Conservation (phyloP, 192 early-diverging fungal species). For the Backusella macrospora region DNA sequence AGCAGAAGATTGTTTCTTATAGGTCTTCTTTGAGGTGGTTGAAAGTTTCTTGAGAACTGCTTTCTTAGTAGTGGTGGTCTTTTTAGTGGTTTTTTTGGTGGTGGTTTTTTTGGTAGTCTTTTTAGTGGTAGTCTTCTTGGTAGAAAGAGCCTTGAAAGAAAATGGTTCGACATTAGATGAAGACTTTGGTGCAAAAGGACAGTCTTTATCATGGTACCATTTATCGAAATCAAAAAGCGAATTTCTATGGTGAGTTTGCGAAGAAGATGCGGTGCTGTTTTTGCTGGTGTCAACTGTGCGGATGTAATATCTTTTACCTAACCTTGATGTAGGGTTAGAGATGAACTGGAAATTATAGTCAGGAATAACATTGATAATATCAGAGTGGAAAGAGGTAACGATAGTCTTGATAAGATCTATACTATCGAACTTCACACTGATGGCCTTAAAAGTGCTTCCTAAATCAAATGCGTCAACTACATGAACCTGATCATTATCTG, state of each 20-base stretch:
- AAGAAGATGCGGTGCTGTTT: not conserved
- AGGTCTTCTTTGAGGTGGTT: slow-evolving; percentile 59
- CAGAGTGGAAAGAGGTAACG: slow-evolving; percentile 10
- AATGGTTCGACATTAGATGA: not conserved
- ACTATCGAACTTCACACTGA: slow-evolving; percentile 17
- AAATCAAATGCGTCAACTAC: slow-evolving; percentile 28
- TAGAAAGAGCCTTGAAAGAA: not conserved
- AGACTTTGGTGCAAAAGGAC: slow-evolving; percentile 1
- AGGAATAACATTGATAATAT: slow-evolving; percentile 27
- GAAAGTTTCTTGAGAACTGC: not conserved
- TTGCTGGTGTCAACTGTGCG: not conserved
- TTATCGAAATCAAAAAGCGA: slow-evolving; percentile 12
- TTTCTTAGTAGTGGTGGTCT: slow-evolving; percentile 2
- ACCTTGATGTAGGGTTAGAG: slow-evolving; percentile 7
- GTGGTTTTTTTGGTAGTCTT: not conserved
- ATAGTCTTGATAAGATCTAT: slow-evolving; percentile 10
- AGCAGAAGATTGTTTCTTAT: slow-evolving; percentile 57
- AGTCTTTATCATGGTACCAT: not conserved
- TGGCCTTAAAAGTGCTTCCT: slow-evolving; percentile 17
- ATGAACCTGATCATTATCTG: slow-evolving; percentile 16
- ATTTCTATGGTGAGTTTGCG: not conserved
- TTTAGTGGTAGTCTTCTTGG: slow-evolving; percentile 1
- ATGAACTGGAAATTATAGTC: slow-evolving; percentile 29
- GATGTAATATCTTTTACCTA: slow-evolving; percentile 21
- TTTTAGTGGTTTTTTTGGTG: not conserved